Evolutionary conservation across 2,329 filamentous ascomycete genomes (phyloP), one percentile per base, ranked within the genome.

Genomic region (Alternaria brassicae): DNA sequence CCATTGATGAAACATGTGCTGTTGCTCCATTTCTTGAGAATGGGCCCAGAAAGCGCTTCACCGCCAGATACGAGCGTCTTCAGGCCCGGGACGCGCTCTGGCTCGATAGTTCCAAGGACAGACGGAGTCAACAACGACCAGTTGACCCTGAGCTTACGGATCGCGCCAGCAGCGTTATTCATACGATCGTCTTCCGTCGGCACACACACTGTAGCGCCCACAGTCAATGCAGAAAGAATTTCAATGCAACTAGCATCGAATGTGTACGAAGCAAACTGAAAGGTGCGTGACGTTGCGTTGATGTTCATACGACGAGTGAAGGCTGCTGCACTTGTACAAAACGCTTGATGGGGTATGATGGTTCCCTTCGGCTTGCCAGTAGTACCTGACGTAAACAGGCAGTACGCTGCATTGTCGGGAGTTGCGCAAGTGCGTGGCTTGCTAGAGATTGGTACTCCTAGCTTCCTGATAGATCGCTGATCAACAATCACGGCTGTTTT

Each of bases 331-430:
- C 74, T 72, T 2, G 86, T 86, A 9, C 84, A 84, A 0, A 91
- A 78, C 0, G 86, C 83, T 0, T 80, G 78, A 66, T 91, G 89
- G 6, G 85, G 85, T 57, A 89, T 86, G 32, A 88, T 86, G 9
- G 88, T 85, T 2, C 86, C 88, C 56, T 87, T 86, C 0, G 86
- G 84, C 49, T 81, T 82, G 45, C 72, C 72, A 12, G 72, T 77
- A 21, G 71, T 76, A 13, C 73, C 73, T 19, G 74, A 77, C 0
- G 84, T 85, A 63, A 89, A 87, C 7, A 91, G 81, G 15, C 88
- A 81, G 66, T 88, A 90, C 0, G 87, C 87, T 4, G 82, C 80
- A 42, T 84, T 55, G 78, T 80, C 3, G 78, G 80, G 6, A 71
- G 73, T 25, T 72, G 69, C 70, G 72, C 72, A 30, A 76, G 71